Evolutionary conservation across 306 rosid species (phyloP).

Genomic region (Quercus suber): DNA sequence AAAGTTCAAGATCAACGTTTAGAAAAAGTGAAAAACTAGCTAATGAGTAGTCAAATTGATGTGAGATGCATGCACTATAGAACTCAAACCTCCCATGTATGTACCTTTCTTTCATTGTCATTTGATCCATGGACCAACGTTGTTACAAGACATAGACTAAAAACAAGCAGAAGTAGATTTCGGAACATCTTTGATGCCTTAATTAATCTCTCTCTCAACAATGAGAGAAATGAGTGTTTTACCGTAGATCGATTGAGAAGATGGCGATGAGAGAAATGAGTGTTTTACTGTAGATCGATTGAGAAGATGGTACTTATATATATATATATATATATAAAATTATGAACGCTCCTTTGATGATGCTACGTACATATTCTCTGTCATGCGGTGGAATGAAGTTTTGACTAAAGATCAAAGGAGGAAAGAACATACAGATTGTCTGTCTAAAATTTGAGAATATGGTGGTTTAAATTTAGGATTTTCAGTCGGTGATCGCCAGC

Average conservation of each 20-base stretch:
- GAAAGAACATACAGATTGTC: not conserved
- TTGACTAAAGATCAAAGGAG: constrained; percentile 16
- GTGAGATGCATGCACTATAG: not conserved
- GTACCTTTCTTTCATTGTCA: constrained; percentile 60
- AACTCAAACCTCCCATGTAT: not conserved
- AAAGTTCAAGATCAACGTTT: not conserved
- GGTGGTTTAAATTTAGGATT: constrained; percentile 67
- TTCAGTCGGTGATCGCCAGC: not conserved
- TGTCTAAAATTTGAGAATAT: constrained; percentile 24
- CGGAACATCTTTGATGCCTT: constrained; percentile 20
- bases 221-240: not conserved
- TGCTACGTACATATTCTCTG: not conserved
- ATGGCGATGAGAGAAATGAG: not conserved
- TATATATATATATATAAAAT: not conserved
- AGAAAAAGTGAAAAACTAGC: too few relatives aligned
- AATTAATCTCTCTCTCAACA: not conserved
- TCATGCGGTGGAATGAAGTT: not conserved
- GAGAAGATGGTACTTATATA: not conserved
- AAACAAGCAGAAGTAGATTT: constrained; percentile 16
- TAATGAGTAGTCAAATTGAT: too few relatives aligned
- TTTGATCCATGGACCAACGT: constrained; percentile 33
- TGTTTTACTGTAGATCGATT: not conserved
- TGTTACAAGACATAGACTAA: constrained; percentile 20
- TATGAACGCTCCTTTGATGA: not conserved
- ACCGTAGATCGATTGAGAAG: not conserved